Evolutionary conservation across 192 early-diverging fungal genomes (phyloP).

Genomic region (Geranomyces variabilis): DNA sequence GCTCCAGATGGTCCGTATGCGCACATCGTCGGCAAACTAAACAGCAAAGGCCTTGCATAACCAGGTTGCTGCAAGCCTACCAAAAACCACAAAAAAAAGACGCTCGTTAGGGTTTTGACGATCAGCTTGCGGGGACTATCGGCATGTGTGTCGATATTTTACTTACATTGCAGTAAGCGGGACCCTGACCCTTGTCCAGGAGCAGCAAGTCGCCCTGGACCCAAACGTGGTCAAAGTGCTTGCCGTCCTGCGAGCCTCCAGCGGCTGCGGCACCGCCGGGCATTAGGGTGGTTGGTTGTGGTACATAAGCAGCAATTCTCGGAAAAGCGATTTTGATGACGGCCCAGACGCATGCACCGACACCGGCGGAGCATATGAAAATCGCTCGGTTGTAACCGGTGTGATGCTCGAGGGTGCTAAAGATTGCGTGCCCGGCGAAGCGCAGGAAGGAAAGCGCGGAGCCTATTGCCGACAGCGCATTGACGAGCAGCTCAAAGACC

Average conservation of each 20-base stretch:
- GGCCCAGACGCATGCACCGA: slow-evolving; percentile 16
- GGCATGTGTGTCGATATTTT: background rate
- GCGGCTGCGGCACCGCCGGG: background rate
- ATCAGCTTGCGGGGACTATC: no score
- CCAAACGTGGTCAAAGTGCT: slow-evolving; percentile 35
- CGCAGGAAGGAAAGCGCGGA: background rate
- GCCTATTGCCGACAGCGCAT: slow-evolving; percentile 1
- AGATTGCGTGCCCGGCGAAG: background rate
- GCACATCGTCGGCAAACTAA: slow-evolving; percentile 26
- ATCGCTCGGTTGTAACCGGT: slow-evolving; percentile 25
- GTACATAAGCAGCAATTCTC: slow-evolving; percentile 23
- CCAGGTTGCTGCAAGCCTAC: slow-evolving; percentile 30
- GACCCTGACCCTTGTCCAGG: slow-evolving; percentile 32
- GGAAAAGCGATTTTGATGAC: slow-evolving; percentile 5
- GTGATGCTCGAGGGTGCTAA: slow-evolving; percentile 10
- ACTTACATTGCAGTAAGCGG: slow-evolving; percentile 33
- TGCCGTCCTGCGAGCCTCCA: background rate
- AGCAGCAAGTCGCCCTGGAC: slow-evolving; percentile 31
- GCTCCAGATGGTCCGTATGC: slow-evolving; percentile 23
- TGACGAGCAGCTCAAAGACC: background rate
- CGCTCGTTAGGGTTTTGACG: no score
- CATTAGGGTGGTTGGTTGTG: background rate
- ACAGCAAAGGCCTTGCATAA: slow-evolving; percentile 28
- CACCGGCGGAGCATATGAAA: background rate
- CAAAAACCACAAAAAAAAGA: background rate